phyloP scores from a whole-genome alignment of 2,329 filamentous ascomycete species.

The Neopestalotiopsis clavispora region DNA sequence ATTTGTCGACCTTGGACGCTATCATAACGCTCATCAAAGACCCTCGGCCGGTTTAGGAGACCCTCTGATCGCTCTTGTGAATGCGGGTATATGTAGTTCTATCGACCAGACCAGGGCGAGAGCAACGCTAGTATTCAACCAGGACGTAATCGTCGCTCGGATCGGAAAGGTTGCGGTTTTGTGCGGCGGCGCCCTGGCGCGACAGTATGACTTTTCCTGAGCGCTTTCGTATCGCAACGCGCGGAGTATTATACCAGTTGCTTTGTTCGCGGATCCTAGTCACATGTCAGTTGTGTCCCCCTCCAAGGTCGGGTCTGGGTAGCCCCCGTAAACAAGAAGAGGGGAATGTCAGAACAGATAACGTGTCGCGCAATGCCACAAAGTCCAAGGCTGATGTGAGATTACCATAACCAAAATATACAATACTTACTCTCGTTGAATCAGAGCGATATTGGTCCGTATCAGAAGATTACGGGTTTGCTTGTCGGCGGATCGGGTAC shows the following conservation, averaged over 20 bases:
- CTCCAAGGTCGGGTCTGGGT: too few species aligned
- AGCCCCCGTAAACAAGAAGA: too few species aligned
- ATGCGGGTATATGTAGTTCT: not conserved
- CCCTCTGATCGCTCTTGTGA: not conserved
- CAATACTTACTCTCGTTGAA: conserved; percentile 51
- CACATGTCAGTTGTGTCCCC: conserved; percentile 11
- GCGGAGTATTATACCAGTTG: conserved; percentile 33
- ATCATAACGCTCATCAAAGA: not conserved
- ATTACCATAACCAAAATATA: not conserved
- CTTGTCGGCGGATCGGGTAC: conserved; percentile 25
- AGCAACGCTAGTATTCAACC: not conserved
- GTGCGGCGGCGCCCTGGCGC: conserved; percentile 27
- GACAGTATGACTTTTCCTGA: conserved; percentile 32
- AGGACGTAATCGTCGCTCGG: not conserved
- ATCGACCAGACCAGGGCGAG: not conserved
- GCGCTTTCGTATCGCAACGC: conserved; percentile 33
- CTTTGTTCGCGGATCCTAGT: conserved; percentile 32
- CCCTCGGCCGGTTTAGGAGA: not conserved
- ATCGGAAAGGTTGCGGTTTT: conserved; percentile 22
- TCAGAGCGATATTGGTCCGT: conserved; percentile 52
- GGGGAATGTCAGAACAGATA: too few species aligned
- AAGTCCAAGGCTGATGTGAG: not conserved
- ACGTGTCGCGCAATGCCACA: not conserved
- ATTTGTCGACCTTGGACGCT: not conserved
- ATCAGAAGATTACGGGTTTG: conserved; percentile 46